A percentile compares a stretch with the other conserved stretches of the same genome.
These are phyloP conservation scores for Symbiodinium pilosum DNA, from an alignment of 73 alveolate genomes.

Conservation along the genomic window DNA sequence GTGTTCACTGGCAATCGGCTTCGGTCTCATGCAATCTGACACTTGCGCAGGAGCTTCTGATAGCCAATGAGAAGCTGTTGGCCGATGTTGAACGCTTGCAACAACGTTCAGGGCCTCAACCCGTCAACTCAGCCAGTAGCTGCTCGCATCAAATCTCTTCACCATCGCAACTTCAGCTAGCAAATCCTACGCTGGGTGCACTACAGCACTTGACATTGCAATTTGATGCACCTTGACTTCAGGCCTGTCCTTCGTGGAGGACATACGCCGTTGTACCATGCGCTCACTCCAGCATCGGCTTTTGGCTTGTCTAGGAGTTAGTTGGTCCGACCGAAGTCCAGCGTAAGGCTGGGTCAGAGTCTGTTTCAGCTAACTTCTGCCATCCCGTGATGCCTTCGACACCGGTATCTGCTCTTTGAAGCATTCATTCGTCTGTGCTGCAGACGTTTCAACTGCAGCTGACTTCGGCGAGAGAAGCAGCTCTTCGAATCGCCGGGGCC, in stretches of 20 bases:
- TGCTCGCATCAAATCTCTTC: too few relatives aligned
- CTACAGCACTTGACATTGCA: too few relatives aligned
- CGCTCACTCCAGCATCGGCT: too few relatives aligned
- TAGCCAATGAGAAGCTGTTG: slow-evolving; percentile 35
- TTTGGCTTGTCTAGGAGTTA: slow-evolving; percentile 38
- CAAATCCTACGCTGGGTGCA: too few relatives aligned
- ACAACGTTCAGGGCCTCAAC: slow-evolving; percentile 4
- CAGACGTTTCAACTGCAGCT: slow-evolving; percentile 59
- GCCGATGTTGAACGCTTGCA: slow-evolving; percentile 57
- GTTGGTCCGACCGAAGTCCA: slow-evolving; percentile 61
- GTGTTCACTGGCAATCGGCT: too few relatives aligned
- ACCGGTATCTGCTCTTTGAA: too few relatives aligned
- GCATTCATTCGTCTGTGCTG: too few relatives aligned
- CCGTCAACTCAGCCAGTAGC: not conserved
- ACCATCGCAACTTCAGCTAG: too few relatives aligned
- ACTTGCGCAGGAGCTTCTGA: slow-evolving; percentile 29
- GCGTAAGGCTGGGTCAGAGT: slow-evolving; percentile 28
- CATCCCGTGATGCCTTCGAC: too few relatives aligned
- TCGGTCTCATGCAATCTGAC: not conserved
- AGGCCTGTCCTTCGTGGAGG: slow-evolving; percentile 72
- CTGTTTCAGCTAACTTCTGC: too few relatives aligned
- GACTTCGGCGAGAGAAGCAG: slow-evolving; percentile 67
- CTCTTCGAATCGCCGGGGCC: slow-evolving; percentile 48
- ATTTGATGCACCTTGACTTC: too few relatives aligned
- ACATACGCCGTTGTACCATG: not conserved